Evolutionary conservation across 352 stramenopile genomes (phyloP), one percentile per base, ranked within the genome.

Genomic region (Globisporangium splendens): DNA sequence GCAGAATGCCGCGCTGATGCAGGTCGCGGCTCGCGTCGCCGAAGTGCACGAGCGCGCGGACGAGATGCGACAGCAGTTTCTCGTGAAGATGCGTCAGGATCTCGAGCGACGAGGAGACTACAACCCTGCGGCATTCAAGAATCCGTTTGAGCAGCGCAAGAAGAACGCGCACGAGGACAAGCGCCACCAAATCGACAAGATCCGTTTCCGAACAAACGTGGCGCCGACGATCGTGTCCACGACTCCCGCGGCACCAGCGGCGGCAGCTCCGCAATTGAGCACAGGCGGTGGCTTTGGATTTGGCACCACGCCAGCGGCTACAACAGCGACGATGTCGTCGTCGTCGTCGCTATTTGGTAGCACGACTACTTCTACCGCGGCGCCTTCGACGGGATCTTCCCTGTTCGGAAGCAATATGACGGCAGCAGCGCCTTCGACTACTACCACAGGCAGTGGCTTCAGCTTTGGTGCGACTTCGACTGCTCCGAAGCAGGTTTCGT

Each of bases 1-100:
- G n/a, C 84, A 94, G 59, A 92, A 94, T 62, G 69, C 77, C 24
- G 76, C 82, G 14, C 65, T 94, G 33, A 88, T 94, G 67, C 79
- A 91, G 50, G 77, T 79, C 8, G 84, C 84, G 13, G 82, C 84
- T 21, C 80, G 75, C 24, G 82, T 94, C 13, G 84, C 84, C 3
- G 77, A 88, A 59, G 77, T 89, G 3, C 84, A 94, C 52, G 84
- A 89, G 56, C 81, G 79, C 41, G 81, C 82, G 0, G 84, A 94
- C 35, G 73, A 82, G 48, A 74, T 91, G 74, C 79, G 84, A 17
- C 70, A 88, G 47, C 53, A 76, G 4, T 94, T 91, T 51, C 62
- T 94, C 42, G 59, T 63, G 1, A 86, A 79, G 46, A 85, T 93
- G 72, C 72, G 72, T 17, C 61, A 85, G 22, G 81, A 93, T 47